A percentile compares a stretch with the other conserved stretches of the same genome.
phyloP scores from a whole-genome alignment of 176 grass and related monocot genomes.

The Oryza meridionalis region DNA sequence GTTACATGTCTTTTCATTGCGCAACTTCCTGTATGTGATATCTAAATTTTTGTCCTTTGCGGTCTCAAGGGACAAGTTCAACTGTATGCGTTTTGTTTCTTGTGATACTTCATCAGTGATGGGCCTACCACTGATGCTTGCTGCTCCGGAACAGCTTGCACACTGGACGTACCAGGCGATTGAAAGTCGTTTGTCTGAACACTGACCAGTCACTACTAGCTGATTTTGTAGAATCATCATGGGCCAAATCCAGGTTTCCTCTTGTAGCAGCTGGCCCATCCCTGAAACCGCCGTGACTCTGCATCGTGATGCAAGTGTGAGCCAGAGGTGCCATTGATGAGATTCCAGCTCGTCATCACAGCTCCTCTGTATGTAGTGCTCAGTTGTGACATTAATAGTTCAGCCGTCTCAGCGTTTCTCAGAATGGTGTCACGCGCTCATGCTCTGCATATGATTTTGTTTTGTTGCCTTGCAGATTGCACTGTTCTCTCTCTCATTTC shows the following conservation, averaged over 20 bases:
- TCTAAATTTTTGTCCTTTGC: conserved; percentile 24
- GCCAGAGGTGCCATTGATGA: conserved; percentile 49
- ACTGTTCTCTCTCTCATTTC: background rate
- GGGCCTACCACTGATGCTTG: conserved; percentile 13
- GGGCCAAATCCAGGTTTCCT: conserved; percentile 54
- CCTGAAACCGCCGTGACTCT: conserved; percentile 17
- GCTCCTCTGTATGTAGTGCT: conserved; percentile 23
- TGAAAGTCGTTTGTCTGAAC: conserved; percentile 42
- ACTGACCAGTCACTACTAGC: conserved; percentile 37
- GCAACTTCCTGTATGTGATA: conserved; percentile 10
- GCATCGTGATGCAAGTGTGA: conserved; percentile 32
- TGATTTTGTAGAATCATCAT: conserved; percentile 38
- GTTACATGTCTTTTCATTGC: background rate
- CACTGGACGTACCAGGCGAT: conserved; percentile 29
- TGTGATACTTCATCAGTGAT: conserved; percentile 43
- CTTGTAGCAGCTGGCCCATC: conserved; percentile 47
- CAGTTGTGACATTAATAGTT: conserved; percentile 39
- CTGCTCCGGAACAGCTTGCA: conserved; percentile 33
- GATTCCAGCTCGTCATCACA: conserved; percentile 29
- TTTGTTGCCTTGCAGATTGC: background rate
- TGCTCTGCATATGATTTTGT: background rate
- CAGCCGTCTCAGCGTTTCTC: conserved; percentile 26
- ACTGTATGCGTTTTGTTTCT: conserved; percentile 44
- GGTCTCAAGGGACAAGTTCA: conserved; percentile 29
- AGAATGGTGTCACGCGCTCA: background rate